phyloP scores from a whole-genome alignment of 805 yeast genomes.

The Zygosaccharomyces siamensis region DNA sequence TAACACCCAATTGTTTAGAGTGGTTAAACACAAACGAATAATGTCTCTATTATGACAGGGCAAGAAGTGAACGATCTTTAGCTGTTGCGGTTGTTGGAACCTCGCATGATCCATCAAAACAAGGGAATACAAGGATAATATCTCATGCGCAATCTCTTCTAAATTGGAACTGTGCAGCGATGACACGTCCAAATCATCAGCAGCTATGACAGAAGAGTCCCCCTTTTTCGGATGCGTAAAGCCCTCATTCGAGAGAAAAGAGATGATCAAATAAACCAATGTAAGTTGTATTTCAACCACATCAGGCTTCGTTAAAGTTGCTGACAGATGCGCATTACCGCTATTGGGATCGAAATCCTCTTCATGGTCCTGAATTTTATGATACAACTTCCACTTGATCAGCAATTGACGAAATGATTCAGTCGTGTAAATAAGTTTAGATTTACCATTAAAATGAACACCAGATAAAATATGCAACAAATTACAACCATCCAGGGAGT shows the following conservation, averaged over 20 bases:
- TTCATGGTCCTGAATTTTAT: slow-evolving; percentile 26
- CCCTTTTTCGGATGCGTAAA: background rate
- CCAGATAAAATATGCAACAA: slow-evolving; percentile 17
- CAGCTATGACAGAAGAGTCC: background rate
- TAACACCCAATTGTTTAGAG: slow-evolving; percentile 22
- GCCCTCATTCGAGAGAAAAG: slow-evolving; percentile 12
- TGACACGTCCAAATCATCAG: background rate
- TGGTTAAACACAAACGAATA: slow-evolving; percentile 23
- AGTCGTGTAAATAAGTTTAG: slow-evolving; percentile 16
- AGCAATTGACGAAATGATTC: slow-evolving; percentile 25
- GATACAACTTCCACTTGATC: slow-evolving; percentile 24
- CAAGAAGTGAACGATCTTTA: slow-evolving; percentile 24
- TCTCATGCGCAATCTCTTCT: slow-evolving; percentile 28
- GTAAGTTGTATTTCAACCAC: slow-evolving; percentile 30
- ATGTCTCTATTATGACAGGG: slow-evolving; percentile 29
- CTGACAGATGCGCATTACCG: background rate
- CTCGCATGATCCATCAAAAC: slow-evolving; percentile 19
- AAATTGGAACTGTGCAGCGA: slow-evolving; percentile 3
- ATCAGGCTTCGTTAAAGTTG: slow-evolving; percentile 22
- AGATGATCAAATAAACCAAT: slow-evolving; percentile 23
- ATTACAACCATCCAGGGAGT: slow-evolving; percentile 26
- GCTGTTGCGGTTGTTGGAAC: slow-evolving; percentile 22
- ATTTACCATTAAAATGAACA: slow-evolving; percentile 9
- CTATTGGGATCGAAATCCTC: slow-evolving; percentile 6
- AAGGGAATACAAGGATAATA: slow-evolving; percentile 30